These are phyloP conservation scores for Hymenochaete sp. DNA, from an alignment of 1,284 basidiomycete genomes.

Conservation along the genomic window DNA sequence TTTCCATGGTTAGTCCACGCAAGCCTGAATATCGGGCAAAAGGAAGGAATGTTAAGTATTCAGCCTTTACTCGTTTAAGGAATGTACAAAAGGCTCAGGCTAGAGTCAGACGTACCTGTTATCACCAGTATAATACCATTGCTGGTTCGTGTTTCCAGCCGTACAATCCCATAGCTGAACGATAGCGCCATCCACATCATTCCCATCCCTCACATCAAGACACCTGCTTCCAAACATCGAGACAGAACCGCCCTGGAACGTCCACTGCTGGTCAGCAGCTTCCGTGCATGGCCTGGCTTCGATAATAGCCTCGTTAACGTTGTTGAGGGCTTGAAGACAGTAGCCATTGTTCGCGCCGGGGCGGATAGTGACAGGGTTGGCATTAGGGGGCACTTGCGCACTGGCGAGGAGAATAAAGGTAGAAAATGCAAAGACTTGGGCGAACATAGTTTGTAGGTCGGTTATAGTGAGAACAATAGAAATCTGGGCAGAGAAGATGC, in stretches of 20 bases:
- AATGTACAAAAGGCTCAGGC: neutral
- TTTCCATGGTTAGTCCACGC: constrained; percentile 39
- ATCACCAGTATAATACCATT: constrained; percentile 36
- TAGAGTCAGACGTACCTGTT: constrained; percentile 24
- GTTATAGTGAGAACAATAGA: no score
- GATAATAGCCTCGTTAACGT: constrained; percentile 38
- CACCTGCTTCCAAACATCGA: constrained; percentile 39
- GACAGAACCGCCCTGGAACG: constrained; percentile 34
- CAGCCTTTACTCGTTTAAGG: no score
- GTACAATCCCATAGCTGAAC: constrained; percentile 42
- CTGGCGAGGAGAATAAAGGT: constrained; percentile 3
- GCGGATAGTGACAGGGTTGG: constrained; percentile 30
- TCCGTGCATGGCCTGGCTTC: constrained; percentile 38
- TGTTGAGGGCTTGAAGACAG: constrained; percentile 40
- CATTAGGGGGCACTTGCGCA: constrained; percentile 15
- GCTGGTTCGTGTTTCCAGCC: constrained; percentile 33
- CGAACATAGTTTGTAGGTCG: no score
- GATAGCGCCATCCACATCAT: constrained; percentile 33
- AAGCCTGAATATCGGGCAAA: constrained; percentile 20
- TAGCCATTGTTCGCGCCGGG: constrained; percentile 35
- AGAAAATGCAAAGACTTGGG: neutral
- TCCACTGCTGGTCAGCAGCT: constrained; percentile 34
- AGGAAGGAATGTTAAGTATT: no score
- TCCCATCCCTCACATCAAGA: constrained; percentile 36
- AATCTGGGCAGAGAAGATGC: no score